phyloP scores from a whole-genome alignment of 306 rosid genomes.

The Lathyrus sativus region DNA sequence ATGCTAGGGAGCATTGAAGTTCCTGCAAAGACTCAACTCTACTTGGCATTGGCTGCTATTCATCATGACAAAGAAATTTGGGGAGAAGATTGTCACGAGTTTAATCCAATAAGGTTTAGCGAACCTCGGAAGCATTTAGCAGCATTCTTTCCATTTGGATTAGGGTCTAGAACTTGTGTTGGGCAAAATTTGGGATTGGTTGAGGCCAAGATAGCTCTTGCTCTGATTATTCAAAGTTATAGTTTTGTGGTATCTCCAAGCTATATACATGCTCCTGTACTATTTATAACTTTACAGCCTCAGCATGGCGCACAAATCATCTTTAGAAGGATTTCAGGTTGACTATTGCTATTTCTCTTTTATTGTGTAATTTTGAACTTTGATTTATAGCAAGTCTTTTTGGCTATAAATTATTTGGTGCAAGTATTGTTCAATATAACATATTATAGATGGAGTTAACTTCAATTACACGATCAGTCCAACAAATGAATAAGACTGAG shows the following conservation, averaged over 20 bases:
- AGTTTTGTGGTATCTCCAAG: slow-evolving; percentile 41
- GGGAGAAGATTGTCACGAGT: too few relatives aligned
- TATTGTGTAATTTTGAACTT: slow-evolving; percentile 2
- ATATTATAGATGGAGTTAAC: too few relatives aligned
- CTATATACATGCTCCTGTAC: slow-evolving; percentile 44
- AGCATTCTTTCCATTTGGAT: slow-evolving; percentile 59
- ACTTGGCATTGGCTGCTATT: neutral
- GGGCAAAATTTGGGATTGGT: slow-evolving; percentile 67
- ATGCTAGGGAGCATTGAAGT: slow-evolving; percentile 53
- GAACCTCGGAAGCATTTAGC: slow-evolving; percentile 67
- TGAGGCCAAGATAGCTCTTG: slow-evolving; percentile 56
- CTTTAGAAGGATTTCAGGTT: slow-evolving; percentile 40
- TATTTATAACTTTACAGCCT: slow-evolving; percentile 47
- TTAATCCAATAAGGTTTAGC: slow-evolving; percentile 58
- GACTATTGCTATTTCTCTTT: slow-evolving; percentile 1
- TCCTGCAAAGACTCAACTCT: slow-evolving; percentile 63
- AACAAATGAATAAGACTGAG: too few relatives aligned
- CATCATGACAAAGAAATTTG: too few relatives aligned
- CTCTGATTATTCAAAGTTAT: slow-evolving; percentile 40
- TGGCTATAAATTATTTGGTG: neutral
- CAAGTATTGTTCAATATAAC: too few relatives aligned
- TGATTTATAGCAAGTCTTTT: neutral
- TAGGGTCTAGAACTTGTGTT: slow-evolving; percentile 61
- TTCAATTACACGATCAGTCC: too few relatives aligned
- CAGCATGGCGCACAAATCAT: slow-evolving; percentile 53